phyloP scores from a whole-genome alignment of 2,329 filamentous ascomycete species.

The Bipolaris gigantea region DNA sequence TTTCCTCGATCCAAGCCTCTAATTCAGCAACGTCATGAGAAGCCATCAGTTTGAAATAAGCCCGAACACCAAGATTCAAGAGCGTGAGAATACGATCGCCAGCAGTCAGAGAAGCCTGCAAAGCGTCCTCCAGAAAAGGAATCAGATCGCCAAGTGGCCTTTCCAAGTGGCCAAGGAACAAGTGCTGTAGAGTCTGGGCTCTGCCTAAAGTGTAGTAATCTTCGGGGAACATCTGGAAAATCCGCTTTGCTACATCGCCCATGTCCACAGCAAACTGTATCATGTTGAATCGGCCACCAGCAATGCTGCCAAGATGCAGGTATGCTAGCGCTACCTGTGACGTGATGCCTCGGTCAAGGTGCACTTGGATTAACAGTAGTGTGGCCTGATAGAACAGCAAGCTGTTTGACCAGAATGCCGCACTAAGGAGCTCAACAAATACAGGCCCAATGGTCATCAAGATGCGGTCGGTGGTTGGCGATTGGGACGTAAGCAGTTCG shows the following conservation, averaged over 20 bases:
- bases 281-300: constrained; percentile 71
- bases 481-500: constrained; percentile 43
- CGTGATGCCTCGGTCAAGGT: constrained; percentile 65
- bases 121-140: constrained; percentile 62
- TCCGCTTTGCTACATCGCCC: constrained; percentile 62
- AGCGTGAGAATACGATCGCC: constrained; percentile 74
- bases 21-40: constrained; percentile 70
- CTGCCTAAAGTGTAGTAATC: constrained; percentile 64
- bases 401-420: constrained; percentile 73
- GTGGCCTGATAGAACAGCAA: constrained; percentile 73
- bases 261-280: constrained; percentile 67
- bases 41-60: constrained; percentile 68
- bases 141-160: constrained; percentile 62
- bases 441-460: constrained; percentile 69
- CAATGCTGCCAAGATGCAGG: constrained; percentile 68
- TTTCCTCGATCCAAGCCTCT: constrained; percentile 70
- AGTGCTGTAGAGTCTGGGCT: constrained; percentile 68
- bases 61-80: constrained; percentile 68
- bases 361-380: constrained; percentile 67
- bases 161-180: constrained; percentile 71
- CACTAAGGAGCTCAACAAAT: constrained; percentile 68
- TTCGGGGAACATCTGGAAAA: constrained; percentile 63
- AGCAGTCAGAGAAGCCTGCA: constrained; percentile 66
- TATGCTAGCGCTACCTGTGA: constrained; percentile 71
- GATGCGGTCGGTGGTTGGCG: constrained; percentile 53